phyloP scores from a whole-genome alignment of 805 yeast species.

The Kodamaea laetipori region DNA sequence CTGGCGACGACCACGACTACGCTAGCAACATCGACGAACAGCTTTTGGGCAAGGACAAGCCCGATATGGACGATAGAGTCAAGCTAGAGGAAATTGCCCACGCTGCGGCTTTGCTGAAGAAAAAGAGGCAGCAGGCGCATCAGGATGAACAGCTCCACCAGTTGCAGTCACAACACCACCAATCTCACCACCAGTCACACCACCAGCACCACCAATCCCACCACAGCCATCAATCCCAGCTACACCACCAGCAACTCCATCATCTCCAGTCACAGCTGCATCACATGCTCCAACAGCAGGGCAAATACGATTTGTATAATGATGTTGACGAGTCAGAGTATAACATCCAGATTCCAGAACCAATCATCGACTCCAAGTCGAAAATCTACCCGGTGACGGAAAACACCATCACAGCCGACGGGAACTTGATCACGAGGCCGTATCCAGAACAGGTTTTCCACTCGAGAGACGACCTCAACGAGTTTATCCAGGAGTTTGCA shows the following conservation, averaged over 20 bases:
- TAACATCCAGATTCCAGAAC: constrained; percentile 50
- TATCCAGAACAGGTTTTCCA: constrained; percentile 56
- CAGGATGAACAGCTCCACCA: constrained; percentile 9
- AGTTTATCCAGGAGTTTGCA: constrained; percentile 57
- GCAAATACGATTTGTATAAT: constrained; percentile 18
- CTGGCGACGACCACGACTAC: constrained; percentile 25
- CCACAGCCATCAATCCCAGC: constrained; percentile 28
- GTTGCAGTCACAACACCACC: constrained; percentile 5
- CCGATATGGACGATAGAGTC: constrained; percentile 20
- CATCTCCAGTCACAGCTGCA: constrained; percentile 21
- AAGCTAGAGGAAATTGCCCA: constrained; percentile 37
- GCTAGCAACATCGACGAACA: constrained; percentile 46
- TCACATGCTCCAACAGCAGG: constrained; percentile 15
- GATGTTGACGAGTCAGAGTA: constrained; percentile 41
- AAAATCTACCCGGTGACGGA: constrained; percentile 46
- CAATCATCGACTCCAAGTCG: constrained; percentile 44
- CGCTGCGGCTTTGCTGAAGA: constrained; percentile 28
- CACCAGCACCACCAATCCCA: constrained; percentile 17
- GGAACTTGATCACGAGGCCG: constrained; percentile 54
- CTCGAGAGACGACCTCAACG: constrained; percentile 51
- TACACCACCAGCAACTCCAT: constrained; percentile 28
- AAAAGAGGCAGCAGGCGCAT: constrained; percentile 10
- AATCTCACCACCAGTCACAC: constrained; percentile 20
- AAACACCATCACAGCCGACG: constrained; percentile 50
- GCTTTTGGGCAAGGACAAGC: constrained; percentile 20